Conservation (phyloP, 768 basidiomycete species). For the Gymnopilus dilepis region DNA sequence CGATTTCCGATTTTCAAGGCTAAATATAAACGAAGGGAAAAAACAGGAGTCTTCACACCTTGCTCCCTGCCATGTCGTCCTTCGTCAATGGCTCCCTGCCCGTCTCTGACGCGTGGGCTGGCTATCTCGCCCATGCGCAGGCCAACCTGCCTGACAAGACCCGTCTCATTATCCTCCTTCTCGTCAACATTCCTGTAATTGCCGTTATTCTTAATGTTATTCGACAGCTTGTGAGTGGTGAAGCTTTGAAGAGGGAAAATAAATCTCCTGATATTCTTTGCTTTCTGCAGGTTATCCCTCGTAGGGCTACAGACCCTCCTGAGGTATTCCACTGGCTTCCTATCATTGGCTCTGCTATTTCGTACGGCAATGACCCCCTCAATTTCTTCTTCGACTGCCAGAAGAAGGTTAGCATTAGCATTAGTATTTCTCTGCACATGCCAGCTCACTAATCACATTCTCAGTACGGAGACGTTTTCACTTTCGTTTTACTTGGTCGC, state of each 20-base stretch:
- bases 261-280: neutral
- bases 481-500: slow-evolving; percentile 89
- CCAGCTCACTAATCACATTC: neutral
- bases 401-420: slow-evolving; percentile 67
- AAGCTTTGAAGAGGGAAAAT: neutral
- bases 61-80: slow-evolving; percentile 43
- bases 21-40: slow-evolving; percentile 25
- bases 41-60: slow-evolving; percentile 13
- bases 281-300: slow-evolving; percentile 63
- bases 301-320: slow-evolving; percentile 78
- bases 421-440: neutral
- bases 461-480: slow-evolving; percentile 97
- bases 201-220: slow-evolving; percentile 76
- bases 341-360: slow-evolving; percentile 84
- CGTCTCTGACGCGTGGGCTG: slow-evolving; percentile 47
- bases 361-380: slow-evolving; percentile 93
- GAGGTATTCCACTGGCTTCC: slow-evolving; percentile 94
- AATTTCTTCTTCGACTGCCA: slow-evolving; percentile 82
- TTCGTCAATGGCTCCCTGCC: slow-evolving; percentile 46
- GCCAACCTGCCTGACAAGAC: slow-evolving; percentile 42
- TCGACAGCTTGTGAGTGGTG: slow-evolving; percentile 74
- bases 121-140: slow-evolving; percentile 48
- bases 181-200: slow-evolving; percentile 73
- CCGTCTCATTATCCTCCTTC: slow-evolving; percentile 45
- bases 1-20: slow-evolving; percentile 35